Evolutionary conservation across 345 rosid species (phyloP), one percentile per base, ranked within the genome.

Genomic region (Isatis tinctoria): DNA sequence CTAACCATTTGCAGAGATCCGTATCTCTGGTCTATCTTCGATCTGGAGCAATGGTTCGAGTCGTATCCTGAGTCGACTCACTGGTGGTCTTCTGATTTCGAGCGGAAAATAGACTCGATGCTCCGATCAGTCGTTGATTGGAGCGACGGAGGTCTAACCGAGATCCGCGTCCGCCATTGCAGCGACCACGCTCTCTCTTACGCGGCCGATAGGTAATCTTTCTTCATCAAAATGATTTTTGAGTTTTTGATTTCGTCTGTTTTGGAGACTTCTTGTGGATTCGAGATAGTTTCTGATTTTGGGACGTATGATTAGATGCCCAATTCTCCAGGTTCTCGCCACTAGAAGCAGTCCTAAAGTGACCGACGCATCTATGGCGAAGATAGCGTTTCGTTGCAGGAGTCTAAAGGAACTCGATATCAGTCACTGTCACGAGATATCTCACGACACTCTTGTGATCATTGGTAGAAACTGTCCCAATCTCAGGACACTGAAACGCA

Each of bases 381-480:
- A 75, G 70, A 78, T 78, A 52, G 90, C 97, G 2, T 80, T 79
- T 57, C 80, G 81, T 2, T 94, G 95, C 69, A 41, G 76, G 66
- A 82, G 73, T 71, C 82, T 91, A 10, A 78, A 59, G 45, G 97
- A 89, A 37, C 80, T 91, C 9, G 91, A 94, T 53, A 80, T 93
- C 49, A 93, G 97, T 76, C 82, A 82, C 80, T 91, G 98, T 81
- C 85, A 86, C 45, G 91, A 90, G 74, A 80, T 94, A 47, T 91
- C 98, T 67, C 83, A 83, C 65, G 87, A 88, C 41, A 82, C 95
- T 35, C 79, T 94, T 18, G 77, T 62, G 44, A 53, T 86, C 67
- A 70, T 90, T 0, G 98, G 97, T 26, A 79, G 83, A 51, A 94
- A 88, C 76, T 89, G 95, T 75, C 87, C 85, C 1, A 85, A 86